Base-by-base conservation (phyloP, 352 stramenopile genomes). In the Pythium phragmiticola region DNA sequence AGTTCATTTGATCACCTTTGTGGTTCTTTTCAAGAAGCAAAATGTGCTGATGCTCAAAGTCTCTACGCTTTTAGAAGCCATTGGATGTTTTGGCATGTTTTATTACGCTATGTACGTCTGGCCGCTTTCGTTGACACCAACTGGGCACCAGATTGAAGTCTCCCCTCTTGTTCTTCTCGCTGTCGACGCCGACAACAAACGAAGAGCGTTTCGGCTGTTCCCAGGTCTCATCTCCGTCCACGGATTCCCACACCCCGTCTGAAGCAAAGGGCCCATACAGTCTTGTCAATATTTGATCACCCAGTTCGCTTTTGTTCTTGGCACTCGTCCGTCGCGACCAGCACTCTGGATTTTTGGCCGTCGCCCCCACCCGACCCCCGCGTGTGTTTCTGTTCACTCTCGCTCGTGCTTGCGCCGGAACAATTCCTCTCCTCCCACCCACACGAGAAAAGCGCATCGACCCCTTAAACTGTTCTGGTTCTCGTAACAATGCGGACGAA, bases 401-500 rank as follows among this genome's bases (percentile, higher is more conserved):
- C 17, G 13, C 46, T 51, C 47, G 21, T 33, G 47, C 47, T 33
- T 8, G 21, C 39, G 17, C 39, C 39, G 39, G 39, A 46, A 53
- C 48, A 39, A 14, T 39, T 39, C 11, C 4, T 36, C 26, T 39
- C 23, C 21, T 28, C 14, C 47, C 19, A 33, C 33, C 19, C 21
- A 7, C 11, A 17, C 37, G 36, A 65, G 57, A 49, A 28, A 33
- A 21, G 11, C 13, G 33, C 33, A 1, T 47, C 34, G 51, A 30
- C 33, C 48, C 36, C 21, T 2, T 59, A 13, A 54, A 54, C 49
- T 23, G 36, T 47, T 51, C 51, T 53, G 50, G 11, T 17, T 23
- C 6, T 45, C 28, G 56, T 23, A 4, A 51, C 46, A 19, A 77
- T 78, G 77, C 75, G 75, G 49, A 87, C 77, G 34, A 82, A 87